These are phyloP conservation scores for Tylopilus sp. DNA, from an alignment of 768 basidiomycete genomes.

Conservation along the genomic window DNA sequence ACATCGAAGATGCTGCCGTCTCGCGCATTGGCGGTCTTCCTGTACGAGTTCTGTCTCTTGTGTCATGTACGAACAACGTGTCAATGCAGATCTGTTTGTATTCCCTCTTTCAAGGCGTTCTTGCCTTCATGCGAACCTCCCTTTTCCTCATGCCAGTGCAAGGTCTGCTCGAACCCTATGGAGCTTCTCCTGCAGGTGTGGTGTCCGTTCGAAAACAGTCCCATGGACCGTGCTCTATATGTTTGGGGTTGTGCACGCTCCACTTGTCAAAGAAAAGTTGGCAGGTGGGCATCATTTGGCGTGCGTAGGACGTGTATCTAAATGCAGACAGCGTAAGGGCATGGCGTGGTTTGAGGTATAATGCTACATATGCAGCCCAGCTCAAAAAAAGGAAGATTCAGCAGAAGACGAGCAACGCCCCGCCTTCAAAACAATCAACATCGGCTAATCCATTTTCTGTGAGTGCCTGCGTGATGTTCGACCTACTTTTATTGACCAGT, in stretches of 20 bases:
- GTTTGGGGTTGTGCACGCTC: conserved; percentile 77
- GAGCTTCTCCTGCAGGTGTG: conserved; percentile 83
- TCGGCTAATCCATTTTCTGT: conserved; percentile 72
- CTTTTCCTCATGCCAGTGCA: conserved; percentile 65
- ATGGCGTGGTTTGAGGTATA: conserved; percentile 72
- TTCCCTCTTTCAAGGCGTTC: conserved; percentile 62
- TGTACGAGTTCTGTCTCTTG: conserved; percentile 60
- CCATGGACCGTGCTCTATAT: conserved; percentile 81
- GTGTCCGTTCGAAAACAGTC: conserved; percentile 85
- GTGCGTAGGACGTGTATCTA: conserved; percentile 10
- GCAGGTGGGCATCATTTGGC: conserved; percentile 55
- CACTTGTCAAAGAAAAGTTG: conserved; percentile 69
- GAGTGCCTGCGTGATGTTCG: conserved; percentile 21
- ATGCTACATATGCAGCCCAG: conserved; percentile 71
- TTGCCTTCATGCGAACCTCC: conserved; percentile 61
- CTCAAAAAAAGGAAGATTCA: conserved; percentile 52
- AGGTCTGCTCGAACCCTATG: conserved; percentile 68
- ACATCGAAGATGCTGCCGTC: conserved; percentile 73
- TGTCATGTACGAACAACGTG: conserved; percentile 43
- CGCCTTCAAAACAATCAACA: conserved; percentile 28
- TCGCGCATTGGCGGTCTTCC: conserved; percentile 89
- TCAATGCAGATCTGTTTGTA: conserved; percentile 43
- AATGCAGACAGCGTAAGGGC: conserved; percentile 60
- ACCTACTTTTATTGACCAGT: conserved; percentile 3
- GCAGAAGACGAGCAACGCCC: conserved; percentile 33